Evolutionary conservation across 2,329 filamentous ascomycete species (phyloP).

Genomic region (Xylaria hypoxylon): DNA sequence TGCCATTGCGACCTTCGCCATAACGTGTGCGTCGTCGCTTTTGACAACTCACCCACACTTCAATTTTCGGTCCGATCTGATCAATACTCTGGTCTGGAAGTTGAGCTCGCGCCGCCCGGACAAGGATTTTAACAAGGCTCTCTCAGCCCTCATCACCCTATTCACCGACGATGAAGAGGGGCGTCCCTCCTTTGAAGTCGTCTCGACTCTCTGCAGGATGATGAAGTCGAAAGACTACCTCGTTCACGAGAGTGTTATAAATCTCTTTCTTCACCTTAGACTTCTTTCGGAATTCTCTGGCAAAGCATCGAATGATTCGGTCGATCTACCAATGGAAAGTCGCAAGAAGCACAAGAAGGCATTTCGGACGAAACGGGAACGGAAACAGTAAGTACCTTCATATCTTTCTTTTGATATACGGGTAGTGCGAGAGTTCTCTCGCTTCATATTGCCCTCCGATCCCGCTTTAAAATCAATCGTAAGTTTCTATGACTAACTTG

Average conservation of each 20-base stretch:
- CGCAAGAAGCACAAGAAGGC: constrained; percentile 78
- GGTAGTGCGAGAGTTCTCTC: neutral
- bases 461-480: neutral
- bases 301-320: constrained; percentile 81
- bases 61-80: constrained; percentile 90
- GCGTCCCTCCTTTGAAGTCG: constrained; percentile 85
- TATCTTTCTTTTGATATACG: neutral
- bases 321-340: constrained; percentile 72
- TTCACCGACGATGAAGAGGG: constrained; percentile 93
- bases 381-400: constrained; percentile 65
- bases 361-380: constrained; percentile 88
- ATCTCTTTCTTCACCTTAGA: constrained; percentile 90
- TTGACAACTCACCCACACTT: constrained; percentile 90
- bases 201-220: constrained; percentile 89
- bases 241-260: constrained; percentile 86
- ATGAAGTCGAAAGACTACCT: constrained; percentile 88
- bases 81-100: constrained; percentile 88
- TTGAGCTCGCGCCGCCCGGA: constrained; percentile 79
- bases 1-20: constrained; percentile 77
- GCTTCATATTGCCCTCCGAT: neutral
- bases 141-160: constrained; percentile 80
- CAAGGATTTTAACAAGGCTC: constrained; percentile 80
- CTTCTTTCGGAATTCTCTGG: constrained; percentile 87
- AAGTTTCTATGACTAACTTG: constrained; percentile 49
- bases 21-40: constrained; percentile 86